phyloP scores from a whole-genome alignment of 257 asterid genomes.

The Ophiorrhiza pumila region DNA sequence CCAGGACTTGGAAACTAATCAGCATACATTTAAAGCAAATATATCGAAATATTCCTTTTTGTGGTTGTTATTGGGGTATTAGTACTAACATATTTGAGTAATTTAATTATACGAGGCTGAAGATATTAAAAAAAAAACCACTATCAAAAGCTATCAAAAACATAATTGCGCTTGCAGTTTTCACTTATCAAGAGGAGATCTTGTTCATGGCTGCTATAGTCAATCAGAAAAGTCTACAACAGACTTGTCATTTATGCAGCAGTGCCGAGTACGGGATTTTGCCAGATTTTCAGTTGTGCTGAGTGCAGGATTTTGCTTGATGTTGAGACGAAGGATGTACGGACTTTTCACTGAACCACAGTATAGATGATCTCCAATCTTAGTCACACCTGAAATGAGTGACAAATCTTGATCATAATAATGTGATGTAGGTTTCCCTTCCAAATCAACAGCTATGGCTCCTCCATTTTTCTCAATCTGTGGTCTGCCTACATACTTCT shows the following conservation, averaged over 20 bases:
- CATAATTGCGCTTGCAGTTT: no score
- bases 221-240: background rate
- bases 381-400: constrained; percentile 37
- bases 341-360: constrained; percentile 42
- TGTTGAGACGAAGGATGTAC: constrained; percentile 58
- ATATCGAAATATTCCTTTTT: no score
- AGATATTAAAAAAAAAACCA: no score
- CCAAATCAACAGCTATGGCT: constrained; percentile 56
- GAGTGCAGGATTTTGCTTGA: constrained; percentile 44
- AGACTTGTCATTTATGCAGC: constrained; percentile 16
- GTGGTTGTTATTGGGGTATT: no score
- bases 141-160: no score
- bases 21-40: no score
- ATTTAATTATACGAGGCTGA: no score
- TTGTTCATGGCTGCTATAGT: no score
- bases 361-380: constrained; percentile 62
- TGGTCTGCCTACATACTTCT: constrained; percentile 30
- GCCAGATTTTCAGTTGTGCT: constrained; percentile 46
- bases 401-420: constrained; percentile 37
- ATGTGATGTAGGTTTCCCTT: constrained; percentile 61
- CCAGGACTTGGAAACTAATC: no score
- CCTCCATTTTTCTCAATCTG: constrained; percentile 49
- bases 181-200: no score
- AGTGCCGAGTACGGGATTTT: constrained; percentile 39
- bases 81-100: no score